Percentiles rank a stretch among this genome's conserved stretches.
phyloP scores from a whole-genome alignment of 2,329 filamentous ascomycete species.

The Sporothrix globosa region DNA sequence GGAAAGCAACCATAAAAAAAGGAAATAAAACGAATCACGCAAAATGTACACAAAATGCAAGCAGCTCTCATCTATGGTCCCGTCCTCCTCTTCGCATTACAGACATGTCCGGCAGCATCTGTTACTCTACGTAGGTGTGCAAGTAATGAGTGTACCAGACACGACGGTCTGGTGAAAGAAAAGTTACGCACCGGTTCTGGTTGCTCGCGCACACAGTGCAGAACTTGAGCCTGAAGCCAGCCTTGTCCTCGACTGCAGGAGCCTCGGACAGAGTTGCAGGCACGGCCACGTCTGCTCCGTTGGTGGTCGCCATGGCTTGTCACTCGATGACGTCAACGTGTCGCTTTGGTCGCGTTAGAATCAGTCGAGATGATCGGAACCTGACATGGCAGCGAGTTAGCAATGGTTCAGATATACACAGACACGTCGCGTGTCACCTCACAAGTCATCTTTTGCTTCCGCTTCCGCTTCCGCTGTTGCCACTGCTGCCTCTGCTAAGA shows the following conservation, averaged over 20 bases:
- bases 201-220: conserved; percentile 99
- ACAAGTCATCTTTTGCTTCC: background rate
- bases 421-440: background rate
- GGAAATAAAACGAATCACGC: background rate
- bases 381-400: conserved; percentile 1
- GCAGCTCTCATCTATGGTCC: background rate
- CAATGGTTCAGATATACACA: background rate
- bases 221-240: conserved; percentile 87
- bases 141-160: background rate
- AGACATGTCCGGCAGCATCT: background rate
- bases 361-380: background rate
- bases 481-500: conserved; percentile 26
- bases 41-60: background rate
- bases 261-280: conserved; percentile 40
- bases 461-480: background rate
- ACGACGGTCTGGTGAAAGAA: background rate
- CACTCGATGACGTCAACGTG: background rate
- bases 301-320: conserved; percentile 24
- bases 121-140: conserved; percentile 18
- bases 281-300: conserved; percentile 7
- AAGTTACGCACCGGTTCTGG: conserved; percentile 77
- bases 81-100: background rate
- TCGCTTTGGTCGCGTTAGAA: too few relatives aligned
- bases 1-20: background rate
- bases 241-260: conserved; percentile 54